phyloP scores from a whole-genome alignment of 768 basidiomycete genomes.

The Hygrocybe punicea region DNA sequence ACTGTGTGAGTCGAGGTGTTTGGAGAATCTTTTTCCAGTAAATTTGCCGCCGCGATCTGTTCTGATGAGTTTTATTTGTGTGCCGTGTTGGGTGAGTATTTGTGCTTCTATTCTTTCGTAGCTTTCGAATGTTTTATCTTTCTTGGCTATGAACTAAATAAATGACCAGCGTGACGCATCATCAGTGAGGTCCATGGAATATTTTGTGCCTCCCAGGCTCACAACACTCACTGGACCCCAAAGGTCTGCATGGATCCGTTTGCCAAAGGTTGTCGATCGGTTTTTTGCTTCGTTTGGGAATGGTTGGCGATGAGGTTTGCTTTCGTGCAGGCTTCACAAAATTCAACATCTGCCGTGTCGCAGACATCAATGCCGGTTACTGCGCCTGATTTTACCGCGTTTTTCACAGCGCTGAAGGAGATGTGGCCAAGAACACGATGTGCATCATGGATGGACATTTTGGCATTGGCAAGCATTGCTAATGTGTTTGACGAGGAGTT shows the following conservation, averaged over 20 bases:
- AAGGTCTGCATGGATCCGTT: slow-evolving; percentile 4
- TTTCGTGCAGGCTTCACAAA: slow-evolving; percentile 4
- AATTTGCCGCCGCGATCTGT: slow-evolving; percentile 28
- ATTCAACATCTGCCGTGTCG: background rate
- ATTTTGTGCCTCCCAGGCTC: background rate
- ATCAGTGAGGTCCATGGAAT: slow-evolving; percentile 25
- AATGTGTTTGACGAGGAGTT: too few relatives aligned
- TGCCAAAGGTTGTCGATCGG: slow-evolving; percentile 9
- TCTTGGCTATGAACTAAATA: slow-evolving; percentile 17
- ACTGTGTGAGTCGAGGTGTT: slow-evolving; percentile 18
- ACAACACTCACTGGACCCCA: background rate
- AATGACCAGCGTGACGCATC: slow-evolving; percentile 17
- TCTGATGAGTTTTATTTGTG: slow-evolving; percentile 11
- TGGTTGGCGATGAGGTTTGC: background rate
- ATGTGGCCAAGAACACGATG: slow-evolving; percentile 32
- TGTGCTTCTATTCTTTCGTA: slow-evolving; percentile 25
- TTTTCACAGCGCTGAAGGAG: slow-evolving; percentile 10
- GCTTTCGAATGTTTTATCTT: slow-evolving; percentile 17
- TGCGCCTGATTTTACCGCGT: slow-evolving; percentile 16
- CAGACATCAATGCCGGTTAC: slow-evolving; percentile 23
- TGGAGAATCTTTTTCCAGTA: slow-evolving; percentile 15
- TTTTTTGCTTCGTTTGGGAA: slow-evolving; percentile 3
- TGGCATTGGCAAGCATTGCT: too few relatives aligned
- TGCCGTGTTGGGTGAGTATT: slow-evolving; percentile 23
- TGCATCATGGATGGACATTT: slow-evolving; percentile 9